Evolutionary conservation across 1,284 basidiomycete species (phyloP).

Genomic region (Trametes hirsuta): DNA sequence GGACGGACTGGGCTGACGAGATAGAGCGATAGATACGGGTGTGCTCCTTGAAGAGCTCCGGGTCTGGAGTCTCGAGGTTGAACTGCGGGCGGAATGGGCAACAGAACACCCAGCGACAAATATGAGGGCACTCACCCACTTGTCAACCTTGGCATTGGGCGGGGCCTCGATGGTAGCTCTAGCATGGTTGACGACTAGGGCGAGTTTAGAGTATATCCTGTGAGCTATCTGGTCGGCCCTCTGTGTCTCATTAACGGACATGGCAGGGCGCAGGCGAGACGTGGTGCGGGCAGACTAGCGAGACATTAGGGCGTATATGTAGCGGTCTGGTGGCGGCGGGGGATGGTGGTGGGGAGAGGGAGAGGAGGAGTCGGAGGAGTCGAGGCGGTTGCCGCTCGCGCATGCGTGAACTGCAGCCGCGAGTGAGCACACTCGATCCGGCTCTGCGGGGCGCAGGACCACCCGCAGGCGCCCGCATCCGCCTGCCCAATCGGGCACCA

Average conservation of each 20-base stretch:
- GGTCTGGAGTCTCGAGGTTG: conserved; percentile 76
- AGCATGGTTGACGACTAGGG: conserved; percentile 71
- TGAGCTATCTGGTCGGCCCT: conserved; percentile 84
- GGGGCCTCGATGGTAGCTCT: conserved; percentile 55
- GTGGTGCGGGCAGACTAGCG: conserved; percentile 31
- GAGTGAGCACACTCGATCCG: conserved; percentile 14
- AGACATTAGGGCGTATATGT: conserved; percentile 30
- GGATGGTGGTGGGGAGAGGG: conserved; percentile 30
- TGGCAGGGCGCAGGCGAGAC: conserved; percentile 35
- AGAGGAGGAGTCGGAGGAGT: conserved; percentile 28
- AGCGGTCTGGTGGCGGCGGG: conserved; percentile 23
- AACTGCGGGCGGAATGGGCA: conserved; percentile 50
- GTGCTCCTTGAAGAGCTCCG: conserved; percentile 65
- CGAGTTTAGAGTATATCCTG: conserved; percentile 78
- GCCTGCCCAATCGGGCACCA: not conserved
- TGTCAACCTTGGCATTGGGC: conserved; percentile 59
- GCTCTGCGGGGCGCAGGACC: conserved; percentile 9
- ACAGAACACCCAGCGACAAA: not conserved
- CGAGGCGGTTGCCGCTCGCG: not conserved
- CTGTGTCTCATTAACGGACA: conserved; percentile 55
- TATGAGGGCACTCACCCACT: conserved; percentile 61
- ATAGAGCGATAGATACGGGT: conserved; percentile 64
- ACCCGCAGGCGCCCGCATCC: conserved; percentile 1
- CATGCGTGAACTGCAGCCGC: not conserved
- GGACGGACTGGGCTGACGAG: conserved; percentile 48